These are phyloP conservation scores for Xylaria curta DNA, from an alignment of 495 filamentous ascomycete genomes.

Conservation along the genomic window DNA sequence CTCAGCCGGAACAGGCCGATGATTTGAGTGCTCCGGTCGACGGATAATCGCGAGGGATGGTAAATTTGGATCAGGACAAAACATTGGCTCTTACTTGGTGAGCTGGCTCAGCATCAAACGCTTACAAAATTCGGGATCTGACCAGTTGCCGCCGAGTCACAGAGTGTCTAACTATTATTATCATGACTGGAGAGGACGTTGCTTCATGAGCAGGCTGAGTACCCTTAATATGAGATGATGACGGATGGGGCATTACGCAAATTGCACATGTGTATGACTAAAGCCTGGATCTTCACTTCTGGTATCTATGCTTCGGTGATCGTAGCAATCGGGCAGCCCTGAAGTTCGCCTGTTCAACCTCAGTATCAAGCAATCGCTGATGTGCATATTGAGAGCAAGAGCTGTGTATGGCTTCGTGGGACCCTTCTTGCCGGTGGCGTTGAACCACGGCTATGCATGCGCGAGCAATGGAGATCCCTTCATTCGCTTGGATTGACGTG, in stretches of 20 bases:
- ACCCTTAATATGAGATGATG: constrained; percentile 11
- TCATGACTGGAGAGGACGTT: not conserved
- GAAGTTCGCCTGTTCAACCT: constrained; percentile 18
- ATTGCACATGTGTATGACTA: constrained; percentile 12
- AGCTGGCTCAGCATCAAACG: not conserved
- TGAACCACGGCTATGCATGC: not conserved
- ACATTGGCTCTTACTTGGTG: not conserved
- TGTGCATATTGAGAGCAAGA: constrained; percentile 17
- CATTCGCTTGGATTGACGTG: constrained; percentile 12
- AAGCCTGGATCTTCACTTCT: not conserved
- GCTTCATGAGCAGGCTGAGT: constrained; percentile 9
- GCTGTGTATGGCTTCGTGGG: not conserved
- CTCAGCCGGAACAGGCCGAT: not conserved
- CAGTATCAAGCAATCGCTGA: constrained; percentile 21
- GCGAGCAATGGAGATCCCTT: not conserved
- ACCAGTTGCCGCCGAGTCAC: not conserved
- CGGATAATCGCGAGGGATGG: not conserved
- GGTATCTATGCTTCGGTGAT: constrained; percentile 7
- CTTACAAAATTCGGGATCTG: not conserved
- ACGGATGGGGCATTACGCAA: constrained; percentile 16
- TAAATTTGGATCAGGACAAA: not conserved
- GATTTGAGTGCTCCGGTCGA: not conserved
- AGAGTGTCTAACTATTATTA: not conserved
- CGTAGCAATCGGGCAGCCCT: constrained; percentile 20
- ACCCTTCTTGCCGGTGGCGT: constrained; percentile 18